phyloP scores from a whole-genome alignment of 805 yeast species.

The Candida koratica region DNA sequence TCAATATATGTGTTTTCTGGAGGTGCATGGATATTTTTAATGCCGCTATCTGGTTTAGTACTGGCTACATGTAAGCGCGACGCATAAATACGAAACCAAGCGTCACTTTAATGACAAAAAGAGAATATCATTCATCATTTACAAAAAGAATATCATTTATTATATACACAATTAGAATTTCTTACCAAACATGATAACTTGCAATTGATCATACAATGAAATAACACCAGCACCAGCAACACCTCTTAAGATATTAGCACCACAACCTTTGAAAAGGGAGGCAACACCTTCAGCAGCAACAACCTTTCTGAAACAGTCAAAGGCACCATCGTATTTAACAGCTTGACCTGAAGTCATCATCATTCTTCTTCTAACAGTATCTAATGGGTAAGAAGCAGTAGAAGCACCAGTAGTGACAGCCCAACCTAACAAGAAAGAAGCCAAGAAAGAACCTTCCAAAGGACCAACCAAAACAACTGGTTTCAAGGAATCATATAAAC shows the following conservation, averaged over 20 bases:
- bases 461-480: conserved; percentile 93
- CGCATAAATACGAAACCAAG: too few relatives aligned
- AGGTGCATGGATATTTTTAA: too few relatives aligned
- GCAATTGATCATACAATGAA: conserved; percentile 96
- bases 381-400: conserved; percentile 98
- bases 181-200: conserved; percentile 92
- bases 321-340: conserved; percentile 92
- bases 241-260: conserved; percentile 99
- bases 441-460: conserved; percentile 89
- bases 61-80: too few relatives aligned
- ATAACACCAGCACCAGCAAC: conserved; percentile 99
- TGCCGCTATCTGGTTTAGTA: too few relatives aligned
- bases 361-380: conserved; percentile 99
- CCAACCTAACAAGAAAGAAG: conserved; percentile 97
- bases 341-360: conserved; percentile 99
- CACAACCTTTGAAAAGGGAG: conserved; percentile 97
- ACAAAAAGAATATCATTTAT: conserved; percentile 3
- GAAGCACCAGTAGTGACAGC: conserved; percentile 97
- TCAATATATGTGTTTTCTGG: conserved; percentile 5
- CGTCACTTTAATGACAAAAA: too few relatives aligned
- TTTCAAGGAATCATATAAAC: conserved; percentile 94
- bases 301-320: conserved; percentile 87
- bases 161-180: conserved; percentile 46
- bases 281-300: conserved; percentile 93
- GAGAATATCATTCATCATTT: neutral